Evolutionary conservation across 176 grass and related monocot genomes (phyloP).

Genomic region (Neostapfia colusana): DNA sequence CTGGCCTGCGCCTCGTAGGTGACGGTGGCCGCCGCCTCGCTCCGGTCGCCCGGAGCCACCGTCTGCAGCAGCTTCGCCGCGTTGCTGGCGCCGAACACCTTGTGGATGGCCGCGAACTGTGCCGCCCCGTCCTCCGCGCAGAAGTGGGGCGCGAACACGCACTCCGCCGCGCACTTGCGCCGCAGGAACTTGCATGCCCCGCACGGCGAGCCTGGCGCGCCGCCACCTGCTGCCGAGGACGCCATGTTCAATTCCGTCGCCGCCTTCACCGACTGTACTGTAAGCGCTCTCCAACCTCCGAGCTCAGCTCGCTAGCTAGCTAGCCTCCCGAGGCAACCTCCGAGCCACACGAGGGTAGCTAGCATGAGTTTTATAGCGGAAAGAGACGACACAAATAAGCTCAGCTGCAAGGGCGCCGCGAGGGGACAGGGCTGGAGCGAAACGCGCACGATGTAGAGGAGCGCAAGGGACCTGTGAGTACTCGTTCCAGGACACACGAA

Average conservation of each 20-base stretch:
- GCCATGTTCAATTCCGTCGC: not conserved
- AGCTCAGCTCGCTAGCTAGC: not conserved
- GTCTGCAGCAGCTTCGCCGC: conserved; percentile 92
- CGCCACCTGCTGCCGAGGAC: conserved; percentile 14
- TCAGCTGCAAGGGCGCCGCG: conserved; percentile 8
- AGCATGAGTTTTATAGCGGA: conserved; percentile 42
- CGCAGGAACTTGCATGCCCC: conserved; percentile 96
- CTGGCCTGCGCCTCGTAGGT: conserved; percentile 90
- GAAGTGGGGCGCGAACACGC: conserved; percentile 92
- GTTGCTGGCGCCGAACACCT: conserved; percentile 97
- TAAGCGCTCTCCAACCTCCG: not conserved
- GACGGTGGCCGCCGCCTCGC: conserved; percentile 82
- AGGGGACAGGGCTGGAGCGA: conserved; percentile 54
- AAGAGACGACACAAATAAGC: conserved; percentile 10
- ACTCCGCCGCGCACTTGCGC: conserved; percentile 75
- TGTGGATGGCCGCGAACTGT: conserved; percentile 92
- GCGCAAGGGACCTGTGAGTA: conserved; percentile 34
- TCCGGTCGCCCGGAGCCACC: conserved; percentile 56
- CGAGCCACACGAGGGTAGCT: not conserved
- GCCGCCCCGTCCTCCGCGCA: conserved; percentile 81
- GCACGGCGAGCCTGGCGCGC: conserved; percentile 70
- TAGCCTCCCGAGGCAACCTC: not conserved
- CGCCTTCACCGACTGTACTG: not conserved
- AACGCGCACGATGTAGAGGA: conserved; percentile 49
- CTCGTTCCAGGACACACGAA: conserved; percentile 18